phyloP scores from a whole-genome alignment of 148 eudicot species.

The Beta vulgaris region DNA sequence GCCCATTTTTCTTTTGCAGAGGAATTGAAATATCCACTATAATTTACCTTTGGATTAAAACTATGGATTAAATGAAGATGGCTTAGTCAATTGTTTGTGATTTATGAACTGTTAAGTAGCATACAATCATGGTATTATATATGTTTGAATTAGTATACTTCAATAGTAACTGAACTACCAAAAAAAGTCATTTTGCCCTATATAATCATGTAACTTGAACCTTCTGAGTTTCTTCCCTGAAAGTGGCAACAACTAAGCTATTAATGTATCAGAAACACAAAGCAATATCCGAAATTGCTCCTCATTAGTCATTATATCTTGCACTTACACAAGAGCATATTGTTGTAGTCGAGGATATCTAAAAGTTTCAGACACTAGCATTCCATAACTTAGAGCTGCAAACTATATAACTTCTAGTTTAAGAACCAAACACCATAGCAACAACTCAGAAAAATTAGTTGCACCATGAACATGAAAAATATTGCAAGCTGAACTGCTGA shows the following conservation, averaged over 20 bases:
- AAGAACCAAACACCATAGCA: not conserved
- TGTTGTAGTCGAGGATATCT: not conserved
- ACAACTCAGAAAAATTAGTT: too few relatives aligned
- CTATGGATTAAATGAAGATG: not conserved
- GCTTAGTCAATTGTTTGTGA: not conserved
- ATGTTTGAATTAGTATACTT: too few relatives aligned
- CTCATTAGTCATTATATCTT: not conserved
- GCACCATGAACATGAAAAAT: not conserved
- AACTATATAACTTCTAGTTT: not conserved
- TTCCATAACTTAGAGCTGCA: not conserved
- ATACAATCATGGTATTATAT: not conserved
- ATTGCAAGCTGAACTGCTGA: too few relatives aligned
- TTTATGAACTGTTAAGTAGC: not conserved
- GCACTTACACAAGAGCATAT: not conserved
- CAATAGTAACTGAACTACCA: too few relatives aligned
- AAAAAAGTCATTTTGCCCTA: too few relatives aligned
- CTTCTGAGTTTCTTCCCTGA: too few relatives aligned
- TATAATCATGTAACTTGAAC: too few relatives aligned
- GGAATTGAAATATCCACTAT: not conserved
- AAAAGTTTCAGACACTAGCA: not conserved
- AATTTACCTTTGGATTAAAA: not conserved
- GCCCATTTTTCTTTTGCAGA: too few relatives aligned
- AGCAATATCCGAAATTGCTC: not conserved
- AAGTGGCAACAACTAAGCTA: too few relatives aligned
- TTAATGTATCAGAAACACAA: not conserved